Percentiles rank a stretch among this genome's conserved stretches.
Evolutionary conservation across 75 land plant genomes (phyloP).

Genomic region (Sequoiadendron giganteum): DNA sequence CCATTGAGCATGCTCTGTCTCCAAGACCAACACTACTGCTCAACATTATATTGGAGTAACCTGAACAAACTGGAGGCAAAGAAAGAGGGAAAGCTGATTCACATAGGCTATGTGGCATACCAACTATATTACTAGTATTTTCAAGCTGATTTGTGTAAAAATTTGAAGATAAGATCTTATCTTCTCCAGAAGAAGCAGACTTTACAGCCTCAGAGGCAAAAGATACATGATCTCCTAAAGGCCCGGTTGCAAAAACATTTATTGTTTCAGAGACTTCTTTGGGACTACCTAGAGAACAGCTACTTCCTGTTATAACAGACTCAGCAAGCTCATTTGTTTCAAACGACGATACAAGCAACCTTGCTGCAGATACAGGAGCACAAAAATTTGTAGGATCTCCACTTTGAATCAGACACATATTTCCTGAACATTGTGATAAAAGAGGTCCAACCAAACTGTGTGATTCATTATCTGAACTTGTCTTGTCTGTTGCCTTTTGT

Average conservation of each 20-base stretch:
- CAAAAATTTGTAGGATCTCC: background rate
- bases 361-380: constrained; percentile 1
- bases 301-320: constrained; percentile 13
- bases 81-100: background rate
- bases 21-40: background rate
- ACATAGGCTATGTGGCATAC: background rate
- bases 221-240: background rate
- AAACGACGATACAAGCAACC: background rate
- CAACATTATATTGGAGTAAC: background rate
- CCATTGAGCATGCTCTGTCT: constrained; percentile 1
- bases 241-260: background rate
- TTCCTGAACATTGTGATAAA: background rate
- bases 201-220: background rate
- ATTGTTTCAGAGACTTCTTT: constrained; percentile 2
- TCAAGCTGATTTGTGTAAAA: background rate
- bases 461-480: constrained; percentile 9
- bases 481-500: background rate
- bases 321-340: constrained; percentile 8
- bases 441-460: background rate
- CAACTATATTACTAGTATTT: background rate
- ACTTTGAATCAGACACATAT: background rate
- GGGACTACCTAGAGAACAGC: constrained; percentile 10
- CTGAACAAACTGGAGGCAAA: background rate
- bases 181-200: background rate
- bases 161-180: background rate